Evolutionary conservation across 352 stramenopile genomes (phyloP).

Genomic region (Globisporangium okanoganense): DNA sequence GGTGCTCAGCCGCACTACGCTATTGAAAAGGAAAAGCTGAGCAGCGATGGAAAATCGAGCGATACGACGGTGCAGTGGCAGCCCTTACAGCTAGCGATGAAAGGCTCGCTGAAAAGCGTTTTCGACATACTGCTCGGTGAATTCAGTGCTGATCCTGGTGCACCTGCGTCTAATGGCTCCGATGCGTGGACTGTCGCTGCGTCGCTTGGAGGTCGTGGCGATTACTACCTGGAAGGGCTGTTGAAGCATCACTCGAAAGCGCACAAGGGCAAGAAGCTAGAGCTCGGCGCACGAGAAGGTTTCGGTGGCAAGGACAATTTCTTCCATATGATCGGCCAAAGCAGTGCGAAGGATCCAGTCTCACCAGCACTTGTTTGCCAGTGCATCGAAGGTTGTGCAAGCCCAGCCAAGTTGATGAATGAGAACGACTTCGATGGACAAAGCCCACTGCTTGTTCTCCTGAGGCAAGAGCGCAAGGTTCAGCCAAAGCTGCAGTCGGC

Average conservation of each 20-base stretch:
- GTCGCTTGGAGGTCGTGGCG: slow-evolving; percentile 24
- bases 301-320: slow-evolving; percentile 39
- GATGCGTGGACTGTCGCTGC: slow-evolving; percentile 63
- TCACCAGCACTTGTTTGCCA: slow-evolving; percentile 31
- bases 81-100: slow-evolving; percentile 61
- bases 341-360: slow-evolving; percentile 18
- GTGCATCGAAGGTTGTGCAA: slow-evolving; percentile 28
- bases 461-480: slow-evolving; percentile 28
- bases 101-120: slow-evolving; percentile 31
- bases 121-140: slow-evolving; percentile 51
- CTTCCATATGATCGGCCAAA: slow-evolving; percentile 50
- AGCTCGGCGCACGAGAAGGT: slow-evolving; percentile 21
- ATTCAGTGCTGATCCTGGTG: slow-evolving; percentile 31
- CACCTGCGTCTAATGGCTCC: slow-evolving; percentile 32
- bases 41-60: slow-evolving; percentile 13
- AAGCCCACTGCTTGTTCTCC: slow-evolving; percentile 48
- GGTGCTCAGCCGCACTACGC: slow-evolving; percentile 44
- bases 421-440: slow-evolving; percentile 39
- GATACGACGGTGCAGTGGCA: slow-evolving; percentile 24
- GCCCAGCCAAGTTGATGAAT: slow-evolving; percentile 36
- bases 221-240: slow-evolving; percentile 47
- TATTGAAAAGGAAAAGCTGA: slow-evolving; percentile 21
- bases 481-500: slow-evolving; percentile 14
- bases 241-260: slow-evolving; percentile 39
- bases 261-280: slow-evolving; percentile 26